Evolutionary conservation across 495 filamentous ascomycete species (phyloP).

Genomic region (Aspergillus mulundensis): DNA sequence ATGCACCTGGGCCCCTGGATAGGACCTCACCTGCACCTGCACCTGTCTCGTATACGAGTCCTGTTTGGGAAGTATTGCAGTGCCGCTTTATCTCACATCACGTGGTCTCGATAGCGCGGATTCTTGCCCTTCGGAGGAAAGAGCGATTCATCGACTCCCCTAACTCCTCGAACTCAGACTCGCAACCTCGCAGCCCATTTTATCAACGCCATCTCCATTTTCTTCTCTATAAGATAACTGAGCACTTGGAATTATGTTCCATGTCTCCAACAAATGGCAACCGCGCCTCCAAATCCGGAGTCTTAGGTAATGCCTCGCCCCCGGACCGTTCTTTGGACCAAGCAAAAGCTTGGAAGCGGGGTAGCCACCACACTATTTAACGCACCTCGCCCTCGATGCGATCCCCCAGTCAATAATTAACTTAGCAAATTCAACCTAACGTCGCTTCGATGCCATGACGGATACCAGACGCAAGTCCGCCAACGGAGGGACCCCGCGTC

Average conservation of each 20-base stretch:
- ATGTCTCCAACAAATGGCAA: not conserved
- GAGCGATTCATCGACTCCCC: no score
- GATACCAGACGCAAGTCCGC: not conserved
- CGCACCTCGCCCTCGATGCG: conserved; percentile 3
- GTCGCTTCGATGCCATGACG: not conserved
- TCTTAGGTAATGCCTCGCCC: not conserved
- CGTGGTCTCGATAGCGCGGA: no score
- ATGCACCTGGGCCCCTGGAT: no score
- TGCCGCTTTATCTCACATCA: no score
- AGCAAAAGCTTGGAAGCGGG: not conserved
- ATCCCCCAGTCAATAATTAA: not conserved
- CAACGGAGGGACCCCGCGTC: not conserved
- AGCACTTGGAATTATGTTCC: not conserved
- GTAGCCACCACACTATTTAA: not conserved
- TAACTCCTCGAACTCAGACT: no score
- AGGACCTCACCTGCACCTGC: no score
- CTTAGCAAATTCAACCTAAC: not conserved
- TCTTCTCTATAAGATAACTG: no score
- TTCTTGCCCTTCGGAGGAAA: no score
- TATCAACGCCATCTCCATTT: no score
- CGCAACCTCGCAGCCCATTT: no score
- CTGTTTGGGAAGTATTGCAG: no score
- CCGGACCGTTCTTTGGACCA: not conserved
- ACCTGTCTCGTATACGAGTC: no score
- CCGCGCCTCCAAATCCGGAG: not conserved